Base-by-base conservation (phyloP, 306 rosid genomes). In the Echinosophora koreensis region DNA sequence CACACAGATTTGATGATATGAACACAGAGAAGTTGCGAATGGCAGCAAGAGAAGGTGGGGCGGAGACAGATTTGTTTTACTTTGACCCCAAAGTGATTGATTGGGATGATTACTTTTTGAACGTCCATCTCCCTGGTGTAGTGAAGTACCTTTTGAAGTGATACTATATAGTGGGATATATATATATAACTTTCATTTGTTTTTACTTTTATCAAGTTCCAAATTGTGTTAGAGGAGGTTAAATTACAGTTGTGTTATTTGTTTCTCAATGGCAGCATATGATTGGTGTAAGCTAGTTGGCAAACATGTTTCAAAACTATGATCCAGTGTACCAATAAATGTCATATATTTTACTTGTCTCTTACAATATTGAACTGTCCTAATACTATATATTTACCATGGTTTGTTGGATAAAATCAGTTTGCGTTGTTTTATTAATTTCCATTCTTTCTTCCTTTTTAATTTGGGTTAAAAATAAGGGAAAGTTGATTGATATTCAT, bases 101-200 rank as follows among this genome's bases (percentile, higher is more conserved):
- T 9, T 95, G 99, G 99, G 89, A 89, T 0, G 92, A 95, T 32
- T 95, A 95, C 86, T 84, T 95, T 62, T 0, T 89, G 79, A 88
- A 84, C 69, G 50, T 44, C 59, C 99, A 95, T 79, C 59, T 92
- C 46, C 82, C 92, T 38, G 96, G 99, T 11, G 57, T 89, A 6
- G 97, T 85, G 8, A 91, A 92, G 59, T 79, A 95, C 71, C 76
- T 92, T 35, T 77, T 90, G 47, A 90, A 89, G 88, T 92, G 85
- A 92, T 12, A 17, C 5, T 9, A 30, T 17, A 50, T 17, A 76
- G 46, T 27, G 47, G 6, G 9, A 42, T 54, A 78, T 51, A 74
- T 42, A 49, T 5, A 28, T 56, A 52, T 8, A 5, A 13, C 50
- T 76, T 32, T 41, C 13, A 66, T 55, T 22, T 58, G 58, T 13